A percentile compares a stretch with the other conserved stretches of the same genome.
Conservation (phyloP, 2,329 filamentous ascomycete genomes). For the Podosphaera xanthii region DNA sequence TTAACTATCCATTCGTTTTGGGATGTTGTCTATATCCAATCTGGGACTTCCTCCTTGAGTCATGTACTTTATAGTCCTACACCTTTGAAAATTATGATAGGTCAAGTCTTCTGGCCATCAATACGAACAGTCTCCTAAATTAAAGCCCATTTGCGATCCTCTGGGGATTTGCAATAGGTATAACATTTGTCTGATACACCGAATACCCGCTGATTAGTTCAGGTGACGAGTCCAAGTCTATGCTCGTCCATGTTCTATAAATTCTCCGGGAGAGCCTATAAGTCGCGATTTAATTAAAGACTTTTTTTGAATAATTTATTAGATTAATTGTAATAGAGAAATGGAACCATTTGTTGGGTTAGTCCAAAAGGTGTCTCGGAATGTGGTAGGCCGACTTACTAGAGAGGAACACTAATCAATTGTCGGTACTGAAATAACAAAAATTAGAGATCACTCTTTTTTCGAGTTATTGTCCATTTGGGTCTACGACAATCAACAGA, state of each 20-base stretch:
- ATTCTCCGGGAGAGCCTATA: no score
- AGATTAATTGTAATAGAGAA: no score
- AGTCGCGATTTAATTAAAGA: no score
- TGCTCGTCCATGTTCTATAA: background rate
- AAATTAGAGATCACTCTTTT: no score
- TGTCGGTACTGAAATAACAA: no score
- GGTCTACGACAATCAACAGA: no score
- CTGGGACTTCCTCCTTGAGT: background rate
- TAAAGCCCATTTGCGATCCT: background rate
- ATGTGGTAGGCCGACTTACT: no score
- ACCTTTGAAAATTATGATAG: background rate
- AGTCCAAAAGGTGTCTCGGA: no score
- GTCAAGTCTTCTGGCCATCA: background rate
- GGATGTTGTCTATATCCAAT: background rate
- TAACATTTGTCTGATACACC: background rate
- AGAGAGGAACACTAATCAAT: no score
- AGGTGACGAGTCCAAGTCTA: background rate
- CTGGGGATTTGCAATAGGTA: background rate
- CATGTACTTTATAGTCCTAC: background rate
- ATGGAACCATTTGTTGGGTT: no score
- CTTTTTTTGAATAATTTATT: no score
- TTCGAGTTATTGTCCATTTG: no score
- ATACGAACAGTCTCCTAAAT: background rate
- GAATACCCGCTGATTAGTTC: background rate
- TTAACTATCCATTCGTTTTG: background rate